Evolutionary conservation across 164 flowering plant genomes (phyloP).

Genomic region (Stephania cephalantha): DNA sequence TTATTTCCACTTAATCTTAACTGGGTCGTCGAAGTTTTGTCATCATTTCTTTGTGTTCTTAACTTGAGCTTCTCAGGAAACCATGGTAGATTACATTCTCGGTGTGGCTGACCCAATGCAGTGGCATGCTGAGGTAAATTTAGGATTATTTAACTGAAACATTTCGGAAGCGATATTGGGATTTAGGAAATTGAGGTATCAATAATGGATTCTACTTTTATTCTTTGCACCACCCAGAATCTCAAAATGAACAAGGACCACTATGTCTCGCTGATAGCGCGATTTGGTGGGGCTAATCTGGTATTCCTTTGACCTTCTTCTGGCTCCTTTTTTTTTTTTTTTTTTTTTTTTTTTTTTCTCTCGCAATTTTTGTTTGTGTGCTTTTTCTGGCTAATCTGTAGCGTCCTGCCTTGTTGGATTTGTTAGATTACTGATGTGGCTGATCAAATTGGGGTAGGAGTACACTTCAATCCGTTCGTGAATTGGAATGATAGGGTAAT

Average conservation of each 20-base stretch:
- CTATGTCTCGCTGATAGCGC: constrained; percentile 71
- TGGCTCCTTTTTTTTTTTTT: too few species aligned
- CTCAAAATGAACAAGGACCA: constrained; percentile 64
- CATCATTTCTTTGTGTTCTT: background rate
- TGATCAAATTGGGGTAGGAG: constrained; percentile 80
- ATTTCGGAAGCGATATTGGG: background rate
- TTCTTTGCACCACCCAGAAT: constrained; percentile 44
- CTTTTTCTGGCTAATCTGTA: background rate
- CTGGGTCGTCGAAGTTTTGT: background rate
- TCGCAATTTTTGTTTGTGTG: background rate
- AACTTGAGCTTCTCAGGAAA: constrained; percentile 29
- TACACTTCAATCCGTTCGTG: constrained; percentile 91
- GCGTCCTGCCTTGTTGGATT: constrained; percentile 6
- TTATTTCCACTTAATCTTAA: background rate
- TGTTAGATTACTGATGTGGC: constrained; percentile 67
- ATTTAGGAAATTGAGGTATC: too few species aligned
- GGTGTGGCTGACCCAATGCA: constrained; percentile 86
- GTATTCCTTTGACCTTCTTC: constrained; percentile 25
- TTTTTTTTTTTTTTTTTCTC: background rate
- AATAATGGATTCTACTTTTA: constrained; percentile 1
- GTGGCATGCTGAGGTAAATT: constrained; percentile 80
- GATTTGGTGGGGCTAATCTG: constrained; percentile 72
- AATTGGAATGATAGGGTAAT: constrained; percentile 54
- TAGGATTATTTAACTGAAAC: background rate
- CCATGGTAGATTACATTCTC: constrained; percentile 81